Evolutionary conservation across 139 green algal species (phyloP).

Genomic region (Closterium sp.): DNA sequence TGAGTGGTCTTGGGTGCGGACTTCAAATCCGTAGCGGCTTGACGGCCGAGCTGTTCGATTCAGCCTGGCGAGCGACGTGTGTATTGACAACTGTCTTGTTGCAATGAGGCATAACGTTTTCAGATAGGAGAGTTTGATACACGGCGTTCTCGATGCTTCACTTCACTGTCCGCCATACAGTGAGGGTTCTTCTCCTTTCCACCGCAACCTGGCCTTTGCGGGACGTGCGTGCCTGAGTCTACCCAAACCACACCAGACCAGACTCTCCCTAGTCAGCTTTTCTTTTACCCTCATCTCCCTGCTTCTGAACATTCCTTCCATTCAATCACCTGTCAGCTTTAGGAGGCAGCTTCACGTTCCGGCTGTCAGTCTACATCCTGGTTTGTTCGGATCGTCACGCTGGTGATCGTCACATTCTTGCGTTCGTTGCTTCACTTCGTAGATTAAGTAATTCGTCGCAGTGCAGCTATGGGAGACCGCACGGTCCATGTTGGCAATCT

Average conservation of each 20-base stretch:
- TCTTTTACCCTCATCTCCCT: no score
- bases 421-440: not conserved
- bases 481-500: slow-evolving; percentile 5
- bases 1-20: slow-evolving; percentile 56
- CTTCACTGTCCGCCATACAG: not conserved
- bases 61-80: slow-evolving; percentile 47
- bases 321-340: not conserved
- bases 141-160: not conserved
- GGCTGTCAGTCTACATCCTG: not conserved
- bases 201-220: not conserved
- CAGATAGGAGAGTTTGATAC: no score
- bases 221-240: not conserved
- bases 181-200: not conserved
- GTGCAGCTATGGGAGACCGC: not conserved
- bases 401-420: not conserved
- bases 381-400: not conserved
- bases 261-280: no score
- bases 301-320: no score
- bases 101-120: no score
- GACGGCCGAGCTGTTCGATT: slow-evolving; percentile 54
- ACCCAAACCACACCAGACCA: no score
- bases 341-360: not conserved
- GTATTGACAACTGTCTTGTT: no score
- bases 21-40: slow-evolving; percentile 57
- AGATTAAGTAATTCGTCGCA: not conserved